Conservation (phyloP, 78 protist genomes). For the Creolimax fragrantissima region DNA sequence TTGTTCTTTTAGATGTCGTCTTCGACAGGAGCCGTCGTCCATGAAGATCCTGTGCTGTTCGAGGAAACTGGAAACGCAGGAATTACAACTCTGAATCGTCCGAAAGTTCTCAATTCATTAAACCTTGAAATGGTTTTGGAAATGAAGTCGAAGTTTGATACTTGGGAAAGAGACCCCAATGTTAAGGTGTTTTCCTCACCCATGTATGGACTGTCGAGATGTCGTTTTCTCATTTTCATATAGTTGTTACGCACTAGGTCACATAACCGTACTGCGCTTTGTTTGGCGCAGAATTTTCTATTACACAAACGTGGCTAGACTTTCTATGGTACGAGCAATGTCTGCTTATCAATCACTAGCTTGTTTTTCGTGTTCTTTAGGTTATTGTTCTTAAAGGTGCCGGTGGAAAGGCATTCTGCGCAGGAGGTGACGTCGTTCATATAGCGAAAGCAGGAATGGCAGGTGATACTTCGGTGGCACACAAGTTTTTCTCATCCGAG, state of each 20-base stretch:
- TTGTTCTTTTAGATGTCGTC: no score
- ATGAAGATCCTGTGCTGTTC: neutral
- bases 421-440: slow-evolving; percentile 60
- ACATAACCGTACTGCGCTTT: neutral
- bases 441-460: neutral
- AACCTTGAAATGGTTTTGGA: neutral
- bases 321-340: no score
- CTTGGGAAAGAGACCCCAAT: neutral
- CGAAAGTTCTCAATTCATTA: slow-evolving; percentile 34
- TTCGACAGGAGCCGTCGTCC: no score
- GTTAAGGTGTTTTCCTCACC: neutral
- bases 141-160: neutral
- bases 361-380: neutral
- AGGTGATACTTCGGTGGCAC: neutral
- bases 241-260: neutral
- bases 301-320: no score
- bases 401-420: slow-evolving; percentile 62
- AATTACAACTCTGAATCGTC: slow-evolving; percentile 14
- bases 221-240: neutral
- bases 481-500: slow-evolving; percentile 47
- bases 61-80: neutral
- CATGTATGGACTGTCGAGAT: no score
- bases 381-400: slow-evolving; percentile 32
- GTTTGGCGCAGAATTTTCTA: neutral
- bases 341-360: no score